Evolutionary conservation across 192 early-diverging fungal genomes (phyloP).

Genomic region (Podila epigama): DNA sequence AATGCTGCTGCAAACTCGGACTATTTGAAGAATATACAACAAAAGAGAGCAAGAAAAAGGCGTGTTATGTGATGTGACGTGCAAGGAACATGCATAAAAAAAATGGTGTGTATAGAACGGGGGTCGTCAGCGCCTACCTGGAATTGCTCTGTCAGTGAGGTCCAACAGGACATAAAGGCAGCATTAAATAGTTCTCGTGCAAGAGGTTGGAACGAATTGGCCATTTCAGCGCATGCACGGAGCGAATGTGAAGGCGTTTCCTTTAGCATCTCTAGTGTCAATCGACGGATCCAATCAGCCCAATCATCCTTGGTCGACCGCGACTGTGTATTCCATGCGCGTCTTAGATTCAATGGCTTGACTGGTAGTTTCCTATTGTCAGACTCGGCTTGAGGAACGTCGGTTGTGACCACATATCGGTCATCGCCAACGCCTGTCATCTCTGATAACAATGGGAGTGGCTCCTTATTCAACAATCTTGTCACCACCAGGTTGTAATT

Average conservation of each 20-base stretch:
- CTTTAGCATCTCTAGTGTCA: slow-evolving; percentile 90
- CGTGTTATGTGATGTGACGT: too few relatives aligned
- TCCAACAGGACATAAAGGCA: slow-evolving; percentile 97
- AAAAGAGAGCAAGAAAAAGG: neutral
- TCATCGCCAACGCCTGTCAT: slow-evolving; percentile 37
- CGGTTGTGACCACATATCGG: slow-evolving; percentile 51
- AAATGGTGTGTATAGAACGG: too few relatives aligned
- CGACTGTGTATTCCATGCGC: slow-evolving; percentile 87
- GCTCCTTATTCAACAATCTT: slow-evolving; percentile 77
- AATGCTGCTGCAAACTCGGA: slow-evolving; percentile 86
- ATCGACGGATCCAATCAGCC: slow-evolving; percentile 91
- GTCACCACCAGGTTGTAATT: slow-evolving; percentile 79
- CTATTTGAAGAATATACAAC: slow-evolving; percentile 8
- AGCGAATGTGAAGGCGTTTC: slow-evolving; percentile 96
- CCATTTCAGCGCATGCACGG: slow-evolving; percentile 87
- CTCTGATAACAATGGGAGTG: slow-evolving; percentile 60
- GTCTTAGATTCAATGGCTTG: slow-evolving; percentile 82
- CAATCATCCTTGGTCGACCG: slow-evolving; percentile 92
- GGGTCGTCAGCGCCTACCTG: slow-evolving; percentile 57
- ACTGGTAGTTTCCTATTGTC: slow-evolving; percentile 79
- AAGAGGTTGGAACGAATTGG: slow-evolving; percentile 80
- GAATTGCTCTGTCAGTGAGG: slow-evolving; percentile 84
- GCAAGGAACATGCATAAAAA: too few relatives aligned
- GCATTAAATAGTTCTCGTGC: slow-evolving; percentile 94
- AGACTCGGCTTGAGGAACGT: slow-evolving; percentile 64